Base-by-base conservation (phyloP, 352 stramenopile species). In the Phytopythium mirpurense region DNA sequence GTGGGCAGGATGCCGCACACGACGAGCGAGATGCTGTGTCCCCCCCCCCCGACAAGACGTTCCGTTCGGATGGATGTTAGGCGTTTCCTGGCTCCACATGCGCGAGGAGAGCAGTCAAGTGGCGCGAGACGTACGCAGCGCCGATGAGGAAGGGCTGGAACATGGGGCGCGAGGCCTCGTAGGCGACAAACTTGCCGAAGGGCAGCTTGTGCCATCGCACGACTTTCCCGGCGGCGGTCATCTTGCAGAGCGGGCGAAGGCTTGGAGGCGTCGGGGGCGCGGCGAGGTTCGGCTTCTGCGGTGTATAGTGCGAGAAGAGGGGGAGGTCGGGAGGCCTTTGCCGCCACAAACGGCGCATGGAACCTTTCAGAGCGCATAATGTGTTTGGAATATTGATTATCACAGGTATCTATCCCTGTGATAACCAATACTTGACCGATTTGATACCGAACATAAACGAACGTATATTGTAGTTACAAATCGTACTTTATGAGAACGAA, bases 101-200 rank as follows among this genome's bases (percentile, higher is more conserved):
- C 18, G 32, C 47, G 31, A 57, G 44, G 19, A 34, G 6, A 16
- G 23, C 19, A 18, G 21, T 21, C 16, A 32, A 9, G 9, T 9
- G 29, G 29, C 5, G 29, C 29, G 29, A 32, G 29, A 84, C 73
- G 59, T 84, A 87, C 69, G 70, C 73, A 54, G 78, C 84, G 34
- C 74, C 84, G 65, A 82, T 68, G 59, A 94, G 75, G 69, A 94
- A 94, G 11, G 84, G 84, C 43, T 80, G 78, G 78, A 94, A 92
- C 73, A 87, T 83, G 8, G 77, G 74, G 58, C 84, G 81, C 53
- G 78, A 86, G 44, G 72, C 61, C 65, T 94, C 84, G 65, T 90
- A 73, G 51, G 68, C 62, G 55, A 94, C 54, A 63, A 91, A 94
- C 62, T 94, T 63, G 47, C 51, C 65, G 68, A 86, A 91, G 18